phyloP scores from a whole-genome alignment of 768 basidiomycete species.

The Cystobasidium tubakii region DNA sequence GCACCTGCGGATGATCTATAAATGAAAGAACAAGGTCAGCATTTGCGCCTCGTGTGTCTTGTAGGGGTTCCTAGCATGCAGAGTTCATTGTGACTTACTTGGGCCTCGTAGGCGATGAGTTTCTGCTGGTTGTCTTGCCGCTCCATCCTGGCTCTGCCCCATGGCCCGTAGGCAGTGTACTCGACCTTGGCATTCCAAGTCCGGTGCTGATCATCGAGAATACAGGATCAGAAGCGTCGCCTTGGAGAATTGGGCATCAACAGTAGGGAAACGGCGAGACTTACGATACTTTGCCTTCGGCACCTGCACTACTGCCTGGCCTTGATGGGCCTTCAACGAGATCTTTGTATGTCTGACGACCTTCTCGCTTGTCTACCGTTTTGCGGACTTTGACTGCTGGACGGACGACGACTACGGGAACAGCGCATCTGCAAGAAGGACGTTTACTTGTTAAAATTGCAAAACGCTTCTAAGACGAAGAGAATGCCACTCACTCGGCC shows the following conservation, averaged over 20 bases:
- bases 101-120: neutral
- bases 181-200: conserved; percentile 3
- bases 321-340: conserved; percentile 32
- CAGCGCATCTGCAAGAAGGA: conserved; percentile 55
- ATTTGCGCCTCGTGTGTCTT: no score
- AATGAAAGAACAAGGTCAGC: no score
- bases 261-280: neutral
- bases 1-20: neutral
- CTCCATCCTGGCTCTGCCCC: neutral
- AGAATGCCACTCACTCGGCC: neutral
- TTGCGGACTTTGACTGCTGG: conserved; percentile 46
- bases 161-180: neutral
- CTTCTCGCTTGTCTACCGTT: conserved; percentile 53
- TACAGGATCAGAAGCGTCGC: no score
- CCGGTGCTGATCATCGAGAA: conserved; percentile 26
- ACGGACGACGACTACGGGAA: conserved; percentile 91
- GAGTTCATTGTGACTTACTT: neutral
- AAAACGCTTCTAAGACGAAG: no score
- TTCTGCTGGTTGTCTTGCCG: neutral
- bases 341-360: conserved; percentile 28
- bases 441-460: no score
- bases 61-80: no score
- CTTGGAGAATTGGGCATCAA: no score
- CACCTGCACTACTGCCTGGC: neutral
- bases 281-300: neutral